Conservation (phyloP, 768 basidiomycete genomes). For the Psilocybe subaeruginosa region DNA sequence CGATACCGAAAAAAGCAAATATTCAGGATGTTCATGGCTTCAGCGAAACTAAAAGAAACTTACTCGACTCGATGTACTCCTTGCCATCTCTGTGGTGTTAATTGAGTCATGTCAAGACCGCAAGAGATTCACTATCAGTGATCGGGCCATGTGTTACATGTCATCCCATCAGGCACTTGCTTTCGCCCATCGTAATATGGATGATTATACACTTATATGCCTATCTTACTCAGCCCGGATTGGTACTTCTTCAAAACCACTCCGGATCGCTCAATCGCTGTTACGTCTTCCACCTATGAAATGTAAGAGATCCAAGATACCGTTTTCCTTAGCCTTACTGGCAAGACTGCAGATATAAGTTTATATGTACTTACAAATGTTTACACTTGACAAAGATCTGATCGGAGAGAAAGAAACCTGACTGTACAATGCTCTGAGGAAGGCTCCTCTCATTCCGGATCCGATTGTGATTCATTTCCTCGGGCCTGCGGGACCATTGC, state of each 20-base stretch:
- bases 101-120: not conserved
- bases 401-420: not conserved
- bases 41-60: too few species aligned
- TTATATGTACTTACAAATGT: not conserved
- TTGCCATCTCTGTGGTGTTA: too few species aligned
- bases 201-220: not conserved
- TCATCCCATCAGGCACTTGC: not conserved
- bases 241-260: not conserved
- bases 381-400: not conserved
- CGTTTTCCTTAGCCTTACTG: not conserved
- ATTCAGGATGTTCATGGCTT: too few species aligned
- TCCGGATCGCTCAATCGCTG: not conserved
- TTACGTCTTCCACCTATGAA: not conserved
- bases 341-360: too few species aligned
- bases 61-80: too few species aligned
- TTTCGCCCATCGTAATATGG: not conserved
- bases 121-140: not conserved
- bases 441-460: not conserved
- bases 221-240: not conserved
- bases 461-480: slow-evolving; percentile 1
- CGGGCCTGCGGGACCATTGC: not conserved
- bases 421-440: not conserved
- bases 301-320: not conserved
- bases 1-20: too few species aligned
- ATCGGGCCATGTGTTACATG: not conserved